Percentiles rank a stretch among this genome's conserved stretches.
Evolutionary conservation across 2,329 filamentous ascomycete species (phyloP).

Genomic region (Diaporthe australafricana): DNA sequence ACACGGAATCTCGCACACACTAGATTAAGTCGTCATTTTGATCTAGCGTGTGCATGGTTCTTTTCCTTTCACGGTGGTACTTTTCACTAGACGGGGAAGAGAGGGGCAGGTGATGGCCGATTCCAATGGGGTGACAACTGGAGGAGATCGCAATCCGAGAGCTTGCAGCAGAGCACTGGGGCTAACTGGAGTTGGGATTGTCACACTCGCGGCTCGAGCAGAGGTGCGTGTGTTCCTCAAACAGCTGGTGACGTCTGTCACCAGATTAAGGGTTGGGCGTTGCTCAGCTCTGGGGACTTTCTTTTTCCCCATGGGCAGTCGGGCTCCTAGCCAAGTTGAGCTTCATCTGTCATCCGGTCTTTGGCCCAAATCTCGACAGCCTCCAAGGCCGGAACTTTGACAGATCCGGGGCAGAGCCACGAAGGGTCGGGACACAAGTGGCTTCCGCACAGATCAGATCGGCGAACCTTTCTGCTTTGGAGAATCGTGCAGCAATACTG

Average conservation of each 20-base stretch:
- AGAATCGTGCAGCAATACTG: conserved; percentile 29
- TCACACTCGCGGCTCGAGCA: conserved; percentile 18
- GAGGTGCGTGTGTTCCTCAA: conserved; percentile 3
- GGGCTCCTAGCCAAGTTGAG: conserved; percentile 1
- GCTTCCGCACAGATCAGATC: conserved; percentile 30
- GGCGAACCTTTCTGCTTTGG: conserved; percentile 29
- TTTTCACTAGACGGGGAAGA: conserved; percentile 27
- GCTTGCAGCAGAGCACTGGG: conserved; percentile 30
- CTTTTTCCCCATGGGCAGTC: background rate
- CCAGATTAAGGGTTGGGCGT: conserved; percentile 17
- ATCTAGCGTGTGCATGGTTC: conserved; percentile 16
- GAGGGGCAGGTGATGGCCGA: background rate
- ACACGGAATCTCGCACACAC: conserved; percentile 24
- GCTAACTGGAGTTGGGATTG: conserved; percentile 27
- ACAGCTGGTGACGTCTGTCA: conserved; percentile 22
- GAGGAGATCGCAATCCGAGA: conserved; percentile 33
- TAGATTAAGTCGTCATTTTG: conserved; percentile 24
- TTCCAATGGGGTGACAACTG: conserved; percentile 22
- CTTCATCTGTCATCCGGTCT: conserved; percentile 13
- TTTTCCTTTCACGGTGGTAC: conserved; percentile 5
- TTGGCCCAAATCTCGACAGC: conserved; percentile 15
- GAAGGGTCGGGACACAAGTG: conserved; percentile 26
- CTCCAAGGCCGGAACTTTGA: conserved; percentile 23
- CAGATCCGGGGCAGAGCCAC: conserved; percentile 25
- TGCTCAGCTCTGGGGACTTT: background rate